Base-by-base conservation (phyloP, 345 rosid genomes). In the Linum lewisii region DNA sequence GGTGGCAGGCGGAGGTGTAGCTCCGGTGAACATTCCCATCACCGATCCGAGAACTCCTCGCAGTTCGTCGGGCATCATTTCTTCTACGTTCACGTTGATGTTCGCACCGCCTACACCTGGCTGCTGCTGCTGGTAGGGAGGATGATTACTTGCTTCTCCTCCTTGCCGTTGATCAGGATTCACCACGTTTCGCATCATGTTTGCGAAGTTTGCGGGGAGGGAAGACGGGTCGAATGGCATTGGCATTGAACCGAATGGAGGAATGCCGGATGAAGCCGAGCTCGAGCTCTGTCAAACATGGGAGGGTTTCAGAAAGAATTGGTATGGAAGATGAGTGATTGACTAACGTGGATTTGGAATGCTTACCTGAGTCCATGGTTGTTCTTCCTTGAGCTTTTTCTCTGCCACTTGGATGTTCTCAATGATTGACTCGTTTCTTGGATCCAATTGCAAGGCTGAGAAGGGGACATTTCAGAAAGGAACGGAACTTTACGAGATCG, bases 381-480 rank as follows among this genome's bases (percentile, higher is more conserved):
- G 76, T 65, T 78, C 81, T 65, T 87, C 94, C 66, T 69, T 77
- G 69, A 87, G 65, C 60, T 85, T 90, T 63, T 78, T 83, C 77
- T 80, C 83, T 25, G 93, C 87, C 49, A 81, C 86, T 95, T 84
- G 54, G 69, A 87, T 82, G 58, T 87, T 87, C 75, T 81, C 96
- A 76, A 79, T 85, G 60, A 87, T 81, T 26, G 81, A 67, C 73
- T 79, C 86, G 47, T 84, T 87, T 61, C 78, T 63, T 9, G 96
- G 96, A 73, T 90, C 94, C 76, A 87, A 63, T 63, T 71, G 79
- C 84, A 87, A 79, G 61, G 91, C 96, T 87, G 87, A 65, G 81
- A 8, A 44, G 50, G 45, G 47, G 55, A 71, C 34, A 29, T 29
- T 29, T 29, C 34, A 61, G 50, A 42, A 52, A 19, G 22, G 29